phyloP scores from a whole-genome alignment of 306 rosid species.

The Trichosanthes truncata region DNA sequence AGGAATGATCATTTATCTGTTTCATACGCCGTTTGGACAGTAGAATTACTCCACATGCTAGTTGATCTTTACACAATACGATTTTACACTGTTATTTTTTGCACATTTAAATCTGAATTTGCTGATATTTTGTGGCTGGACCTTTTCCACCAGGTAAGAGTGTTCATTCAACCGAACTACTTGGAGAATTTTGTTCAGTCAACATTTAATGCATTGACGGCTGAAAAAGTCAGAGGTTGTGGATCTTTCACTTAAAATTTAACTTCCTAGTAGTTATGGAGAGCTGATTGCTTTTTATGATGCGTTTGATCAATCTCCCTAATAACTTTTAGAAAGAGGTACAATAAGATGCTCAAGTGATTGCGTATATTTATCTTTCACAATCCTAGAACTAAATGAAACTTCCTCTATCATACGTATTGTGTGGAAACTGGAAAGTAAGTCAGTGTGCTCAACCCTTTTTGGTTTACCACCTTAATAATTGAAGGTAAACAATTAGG shows the following conservation, averaged over 20 bases:
- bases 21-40: neutral
- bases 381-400: neutral
- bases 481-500: neutral
- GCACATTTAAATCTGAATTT: neutral
- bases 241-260: neutral
- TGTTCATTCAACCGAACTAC: conserved; percentile 78
- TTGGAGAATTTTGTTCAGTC: conserved; percentile 89
- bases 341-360: neutral
- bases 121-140: conserved; percentile 14
- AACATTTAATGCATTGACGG: conserved; percentile 67
- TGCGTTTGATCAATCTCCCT: neutral
- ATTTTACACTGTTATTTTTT: neutral
- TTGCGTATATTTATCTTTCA: neutral
- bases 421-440: neutral
- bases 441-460: neutral
- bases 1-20: neutral
- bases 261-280: neutral
- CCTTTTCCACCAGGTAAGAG: conserved; percentile 83
- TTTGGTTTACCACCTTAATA: neutral
- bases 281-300: neutral
- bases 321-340: neutral
- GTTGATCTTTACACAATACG: neutral
- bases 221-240: conserved; percentile 76
- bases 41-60: neutral
- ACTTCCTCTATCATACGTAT: neutral